Conservation (phyloP, 1,284 basidiomycete species). For the Ustilago trichophora region DNA sequence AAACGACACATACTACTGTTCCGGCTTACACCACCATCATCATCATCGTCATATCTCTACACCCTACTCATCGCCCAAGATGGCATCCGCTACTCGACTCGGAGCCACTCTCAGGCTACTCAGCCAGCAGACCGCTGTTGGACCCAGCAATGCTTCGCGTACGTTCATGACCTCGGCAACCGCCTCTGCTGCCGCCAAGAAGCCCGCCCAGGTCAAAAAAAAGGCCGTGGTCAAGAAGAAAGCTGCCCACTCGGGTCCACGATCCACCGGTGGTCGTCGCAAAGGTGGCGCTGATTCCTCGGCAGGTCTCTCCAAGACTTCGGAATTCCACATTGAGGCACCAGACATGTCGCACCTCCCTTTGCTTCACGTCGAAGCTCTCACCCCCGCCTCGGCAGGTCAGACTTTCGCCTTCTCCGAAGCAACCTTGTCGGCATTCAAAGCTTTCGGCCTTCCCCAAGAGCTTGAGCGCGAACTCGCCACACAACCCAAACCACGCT, state of each 20-base stretch:
- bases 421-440: conserved; percentile 42
- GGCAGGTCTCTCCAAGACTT: conserved; percentile 34
- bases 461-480: conserved; percentile 45
- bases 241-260: conserved; percentile 32
- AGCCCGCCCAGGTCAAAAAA: conserved; percentile 52
- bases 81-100: conserved; percentile 23
- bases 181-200: conserved; percentile 40
- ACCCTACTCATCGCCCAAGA: conserved; percentile 1
- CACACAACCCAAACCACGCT: conserved; percentile 45
- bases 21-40: neutral
- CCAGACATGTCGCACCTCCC: conserved; percentile 56
- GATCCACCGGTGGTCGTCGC: conserved; percentile 51
- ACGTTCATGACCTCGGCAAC: conserved; percentile 22
- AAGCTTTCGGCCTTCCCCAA: conserved; percentile 53
- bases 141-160: conserved; percentile 6
- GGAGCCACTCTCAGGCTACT: conserved; percentile 23
- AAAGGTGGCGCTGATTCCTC: conserved; percentile 56
- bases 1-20: neutral
- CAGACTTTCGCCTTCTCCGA: conserved; percentile 53
- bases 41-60: neutral
- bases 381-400: conserved; percentile 32
- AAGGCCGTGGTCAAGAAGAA: conserved; percentile 58
- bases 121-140: conserved; percentile 1
- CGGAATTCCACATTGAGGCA: conserved; percentile 42
- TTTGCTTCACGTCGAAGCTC: conserved; percentile 43